These are phyloP conservation scores for Fusarium sp. DNA, from an alignment of 2,329 filamentous ascomycete species.

Conservation along the genomic window DNA sequence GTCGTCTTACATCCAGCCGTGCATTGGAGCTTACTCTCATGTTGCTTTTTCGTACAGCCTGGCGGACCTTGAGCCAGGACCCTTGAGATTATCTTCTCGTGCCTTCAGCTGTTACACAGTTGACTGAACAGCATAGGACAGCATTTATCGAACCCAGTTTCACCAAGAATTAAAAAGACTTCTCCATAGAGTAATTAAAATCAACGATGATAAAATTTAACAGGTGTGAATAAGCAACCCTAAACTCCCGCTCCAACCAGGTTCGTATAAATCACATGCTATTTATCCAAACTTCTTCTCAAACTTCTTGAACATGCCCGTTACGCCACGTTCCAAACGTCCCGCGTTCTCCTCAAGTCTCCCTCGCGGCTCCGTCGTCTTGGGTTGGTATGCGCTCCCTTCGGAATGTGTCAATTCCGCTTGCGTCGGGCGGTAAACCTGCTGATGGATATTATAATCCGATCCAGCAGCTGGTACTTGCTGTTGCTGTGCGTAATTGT, in stretches of 20 bases:
- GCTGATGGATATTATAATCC: constrained; percentile 74
- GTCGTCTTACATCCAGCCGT: neutral
- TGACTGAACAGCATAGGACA: neutral
- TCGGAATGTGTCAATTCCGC: constrained; percentile 62
- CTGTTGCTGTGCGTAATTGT: constrained; percentile 56
- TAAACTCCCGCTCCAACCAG: constrained; percentile 33
- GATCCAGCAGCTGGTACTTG: constrained; percentile 39
- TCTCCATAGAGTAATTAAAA: neutral
- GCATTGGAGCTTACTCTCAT: neutral
- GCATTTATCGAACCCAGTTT: neutral
- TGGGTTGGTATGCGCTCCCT: constrained; percentile 56
- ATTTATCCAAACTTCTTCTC: constrained; percentile 77
- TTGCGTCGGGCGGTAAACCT: constrained; percentile 78
- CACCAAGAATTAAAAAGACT: too few species aligned
- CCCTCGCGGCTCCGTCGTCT: constrained; percentile 59
- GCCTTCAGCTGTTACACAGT: neutral
- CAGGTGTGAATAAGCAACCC: constrained; percentile 18
- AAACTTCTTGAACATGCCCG: constrained; percentile 80
- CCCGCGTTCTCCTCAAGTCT: constrained; percentile 75
- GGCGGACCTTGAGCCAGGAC: neutral
- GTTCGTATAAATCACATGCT: neutral
- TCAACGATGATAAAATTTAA: constrained; percentile 12
- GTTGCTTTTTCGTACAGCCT: neutral
- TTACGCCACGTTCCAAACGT: constrained; percentile 76
- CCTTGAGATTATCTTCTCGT: neutral